Conservation (phyloP, 2,329 filamentous ascomycete species). For the Penicillium sp. region DNA sequence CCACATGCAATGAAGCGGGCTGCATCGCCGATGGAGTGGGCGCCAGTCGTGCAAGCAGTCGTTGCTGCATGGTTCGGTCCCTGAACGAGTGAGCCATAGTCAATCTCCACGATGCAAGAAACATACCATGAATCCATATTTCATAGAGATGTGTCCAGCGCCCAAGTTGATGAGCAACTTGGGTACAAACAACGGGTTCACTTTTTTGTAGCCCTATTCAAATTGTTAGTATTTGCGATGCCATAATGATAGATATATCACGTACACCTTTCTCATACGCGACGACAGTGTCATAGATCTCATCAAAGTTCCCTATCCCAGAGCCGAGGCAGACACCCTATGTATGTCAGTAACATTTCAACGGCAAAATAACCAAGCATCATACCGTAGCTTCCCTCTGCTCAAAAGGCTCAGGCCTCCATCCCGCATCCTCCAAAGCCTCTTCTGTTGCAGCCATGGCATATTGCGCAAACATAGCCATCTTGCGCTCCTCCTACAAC, state of each 20-base stretch:
- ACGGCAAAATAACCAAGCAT: slow-evolving; percentile 6
- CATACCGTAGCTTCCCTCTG: slow-evolving; percentile 69
- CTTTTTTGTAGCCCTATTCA: slow-evolving; percentile 78
- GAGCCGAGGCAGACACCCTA: slow-evolving; percentile 89
- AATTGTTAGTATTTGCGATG: slow-evolving; percentile 7
- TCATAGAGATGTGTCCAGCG: slow-evolving; percentile 92
- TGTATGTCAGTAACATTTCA: not conserved
- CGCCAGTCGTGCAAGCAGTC: slow-evolving; percentile 93
- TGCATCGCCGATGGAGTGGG: slow-evolving; percentile 91
- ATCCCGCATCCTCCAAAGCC: slow-evolving; percentile 78
- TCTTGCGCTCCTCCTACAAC: slow-evolving; percentile 65
- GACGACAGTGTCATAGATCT: slow-evolving; percentile 80
- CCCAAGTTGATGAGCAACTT: slow-evolving; percentile 92
- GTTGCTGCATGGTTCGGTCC: slow-evolving; percentile 91
- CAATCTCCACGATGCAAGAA: not conserved
- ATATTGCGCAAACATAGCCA: slow-evolving; percentile 91
- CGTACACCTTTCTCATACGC: slow-evolving; percentile 70
- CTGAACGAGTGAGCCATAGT: slow-evolving; percentile 35
- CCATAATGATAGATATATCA: not conserved
- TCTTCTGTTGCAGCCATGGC: slow-evolving; percentile 83
- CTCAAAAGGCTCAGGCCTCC: slow-evolving; percentile 61
- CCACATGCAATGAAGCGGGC: slow-evolving; percentile 88
- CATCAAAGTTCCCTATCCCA: slow-evolving; percentile 90
- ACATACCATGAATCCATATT: slow-evolving; percentile 69
- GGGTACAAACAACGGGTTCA: slow-evolving; percentile 91